These are phyloP conservation scores for Scheffersomyces titani DNA, from an alignment of 1,139 yeast species.

Conservation along the genomic window DNA sequence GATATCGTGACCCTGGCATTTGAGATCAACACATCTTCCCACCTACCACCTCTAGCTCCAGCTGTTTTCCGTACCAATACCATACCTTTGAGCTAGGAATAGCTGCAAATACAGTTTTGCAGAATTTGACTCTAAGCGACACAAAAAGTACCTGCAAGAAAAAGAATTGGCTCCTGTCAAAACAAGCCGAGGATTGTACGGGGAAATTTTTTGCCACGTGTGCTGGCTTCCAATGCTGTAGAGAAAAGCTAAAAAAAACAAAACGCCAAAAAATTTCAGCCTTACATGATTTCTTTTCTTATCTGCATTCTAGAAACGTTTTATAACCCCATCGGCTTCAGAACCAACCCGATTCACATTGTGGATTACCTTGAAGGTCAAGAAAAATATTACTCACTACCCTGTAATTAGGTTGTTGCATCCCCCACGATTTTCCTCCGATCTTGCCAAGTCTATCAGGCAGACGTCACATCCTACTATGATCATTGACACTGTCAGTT, in stretches of 20 bases:
- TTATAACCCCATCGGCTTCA: neutral
- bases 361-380: neutral
- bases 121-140: neutral
- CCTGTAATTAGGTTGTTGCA: neutral
- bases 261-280: neutral
- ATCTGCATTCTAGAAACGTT: neutral
- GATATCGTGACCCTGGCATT: neutral
- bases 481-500: neutral
- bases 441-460: neutral
- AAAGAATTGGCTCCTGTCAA: neutral
- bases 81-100: neutral
- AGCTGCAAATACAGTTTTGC: neutral
- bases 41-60: neutral
- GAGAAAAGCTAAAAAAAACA: neutral
- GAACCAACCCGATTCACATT: neutral
- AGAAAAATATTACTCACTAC: neutral
- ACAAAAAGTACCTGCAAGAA: neutral
- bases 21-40: neutral
- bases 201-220: neutral
- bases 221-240: neutral
- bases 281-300: neutral
- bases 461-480: neutral
- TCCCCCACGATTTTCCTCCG: neutral
- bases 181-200: neutral
- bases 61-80: neutral